Evolutionary conservation across 2,329 filamentous ascomycete genomes (phyloP).

Genomic region (Diaporthe sp.): DNA sequence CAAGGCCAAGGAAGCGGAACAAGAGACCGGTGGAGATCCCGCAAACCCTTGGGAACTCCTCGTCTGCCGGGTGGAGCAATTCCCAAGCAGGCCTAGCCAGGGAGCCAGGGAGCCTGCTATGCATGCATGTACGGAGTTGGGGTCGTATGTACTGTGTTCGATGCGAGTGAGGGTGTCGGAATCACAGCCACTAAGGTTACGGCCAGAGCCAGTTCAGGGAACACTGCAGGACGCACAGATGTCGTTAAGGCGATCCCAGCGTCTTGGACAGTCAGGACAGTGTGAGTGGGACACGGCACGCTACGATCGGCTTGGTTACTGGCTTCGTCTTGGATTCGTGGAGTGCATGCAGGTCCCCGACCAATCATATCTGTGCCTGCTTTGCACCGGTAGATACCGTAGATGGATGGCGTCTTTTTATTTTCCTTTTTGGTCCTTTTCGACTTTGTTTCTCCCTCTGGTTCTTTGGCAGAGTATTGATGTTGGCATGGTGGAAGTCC

Average conservation of each 20-base stretch:
- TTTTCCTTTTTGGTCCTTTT: background rate
- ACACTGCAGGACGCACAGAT: slow-evolving; percentile 29
- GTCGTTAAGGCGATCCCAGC: slow-evolving; percentile 13
- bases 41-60: slow-evolving; percentile 7
- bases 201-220: background rate
- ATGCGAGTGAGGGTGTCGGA: slow-evolving; percentile 1
- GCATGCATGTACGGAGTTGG: background rate
- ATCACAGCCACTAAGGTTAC: slow-evolving; percentile 7
- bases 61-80: slow-evolving; percentile 21
- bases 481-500: background rate
- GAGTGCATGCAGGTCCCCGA: background rate
- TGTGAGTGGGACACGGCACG: slow-evolving; percentile 9
- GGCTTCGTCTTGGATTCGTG: slow-evolving; percentile 19
- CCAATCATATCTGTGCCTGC: background rate
- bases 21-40: slow-evolving; percentile 1
- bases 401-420: too few relatives aligned
- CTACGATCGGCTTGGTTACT: slow-evolving; percentile 16
- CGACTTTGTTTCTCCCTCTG: background rate
- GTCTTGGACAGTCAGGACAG: slow-evolving; percentile 17
- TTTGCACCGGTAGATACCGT: background rate
- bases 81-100: slow-evolving; percentile 1
- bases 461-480: background rate
- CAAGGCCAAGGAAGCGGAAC: slow-evolving; percentile 3
- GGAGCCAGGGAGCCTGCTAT: background rate
- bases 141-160: background rate